phyloP scores from a whole-genome alignment of 176 grass and related monocot genomes.

The Oryza glaberrima region DNA sequence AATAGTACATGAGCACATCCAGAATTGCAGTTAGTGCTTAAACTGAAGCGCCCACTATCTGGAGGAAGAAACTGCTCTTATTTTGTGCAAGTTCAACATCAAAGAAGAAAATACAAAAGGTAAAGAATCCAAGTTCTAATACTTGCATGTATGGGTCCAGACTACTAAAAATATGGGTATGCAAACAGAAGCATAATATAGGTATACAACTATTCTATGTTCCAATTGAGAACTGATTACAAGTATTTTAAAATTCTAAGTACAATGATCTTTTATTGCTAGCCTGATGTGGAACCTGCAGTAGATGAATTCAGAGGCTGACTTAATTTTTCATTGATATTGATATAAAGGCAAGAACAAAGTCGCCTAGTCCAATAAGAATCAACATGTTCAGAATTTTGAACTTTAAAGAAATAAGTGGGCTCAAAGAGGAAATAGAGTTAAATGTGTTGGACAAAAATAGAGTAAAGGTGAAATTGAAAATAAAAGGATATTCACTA shows the following conservation, averaged over 20 bases:
- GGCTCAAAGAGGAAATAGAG: conserved; percentile 3
- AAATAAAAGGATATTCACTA: background rate
- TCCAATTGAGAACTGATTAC: background rate
- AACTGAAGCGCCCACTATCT: background rate
- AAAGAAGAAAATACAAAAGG: conserved; percentile 1
- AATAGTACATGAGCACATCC: conserved; percentile 16
- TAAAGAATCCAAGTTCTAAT: conserved; percentile 1
- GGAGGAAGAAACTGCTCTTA: background rate
- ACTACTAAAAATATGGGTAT: background rate
- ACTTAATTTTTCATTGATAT: background rate
- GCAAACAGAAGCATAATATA: conserved; percentile 3
- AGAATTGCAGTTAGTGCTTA: conserved; percentile 14
- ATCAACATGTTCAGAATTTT: background rate
- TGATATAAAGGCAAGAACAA: background rate
- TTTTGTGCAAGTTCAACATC: conserved; percentile 9
- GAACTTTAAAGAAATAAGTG: background rate
- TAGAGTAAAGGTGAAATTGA: background rate
- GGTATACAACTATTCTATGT: background rate
- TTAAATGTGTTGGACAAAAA: background rate
- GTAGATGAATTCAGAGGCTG: background rate
- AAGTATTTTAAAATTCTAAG: background rate
- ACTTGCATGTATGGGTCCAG: background rate
- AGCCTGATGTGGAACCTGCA: background rate
- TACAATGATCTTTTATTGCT: background rate
- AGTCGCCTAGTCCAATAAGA: background rate